Conservation (phyloP, 2,329 filamentous ascomycete genomes). For the Pseudopyrenochaeta lycopersici region DNA sequence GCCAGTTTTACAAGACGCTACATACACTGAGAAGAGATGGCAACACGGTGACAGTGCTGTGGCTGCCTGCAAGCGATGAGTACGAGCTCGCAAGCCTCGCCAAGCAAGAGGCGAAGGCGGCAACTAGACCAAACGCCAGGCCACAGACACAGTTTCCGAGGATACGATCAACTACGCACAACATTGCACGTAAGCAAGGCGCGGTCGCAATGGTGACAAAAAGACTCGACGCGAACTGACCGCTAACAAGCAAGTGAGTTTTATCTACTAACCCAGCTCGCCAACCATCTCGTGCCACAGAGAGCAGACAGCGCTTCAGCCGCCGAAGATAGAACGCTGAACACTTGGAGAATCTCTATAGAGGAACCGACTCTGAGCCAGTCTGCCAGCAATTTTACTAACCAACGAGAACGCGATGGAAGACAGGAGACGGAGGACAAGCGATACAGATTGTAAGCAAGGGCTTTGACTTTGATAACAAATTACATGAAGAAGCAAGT, state of each 20-base stretch:
- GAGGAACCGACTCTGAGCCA: constrained; percentile 9
- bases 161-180: too few relatives aligned
- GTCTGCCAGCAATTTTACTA: constrained; percentile 11
- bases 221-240: constrained; percentile 7
- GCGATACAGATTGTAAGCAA: constrained; percentile 3
- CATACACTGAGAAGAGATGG: too few relatives aligned
- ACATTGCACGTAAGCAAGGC: too few relatives aligned
- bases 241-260: constrained; percentile 1
- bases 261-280: constrained; percentile 6
- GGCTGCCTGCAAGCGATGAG: too few relatives aligned
- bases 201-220: constrained; percentile 1
- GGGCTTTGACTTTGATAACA: constrained; percentile 5
- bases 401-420: constrained; percentile 6
- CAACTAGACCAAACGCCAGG: too few relatives aligned
- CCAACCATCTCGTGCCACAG: constrained; percentile 4
- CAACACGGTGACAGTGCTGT: too few relatives aligned
- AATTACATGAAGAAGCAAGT: constrained; percentile 1
- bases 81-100: too few relatives aligned
- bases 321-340: constrained; percentile 14
- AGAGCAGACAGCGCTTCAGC: constrained; percentile 13
- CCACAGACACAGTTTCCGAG: too few relatives aligned
- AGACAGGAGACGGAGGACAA: constrained; percentile 5
- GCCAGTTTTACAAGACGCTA: too few relatives aligned
- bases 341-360: constrained; percentile 4
- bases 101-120: too few relatives aligned